Evolutionary conservation across 257 asterid genomes (phyloP).

Genomic region (Petrea volubilis): DNA sequence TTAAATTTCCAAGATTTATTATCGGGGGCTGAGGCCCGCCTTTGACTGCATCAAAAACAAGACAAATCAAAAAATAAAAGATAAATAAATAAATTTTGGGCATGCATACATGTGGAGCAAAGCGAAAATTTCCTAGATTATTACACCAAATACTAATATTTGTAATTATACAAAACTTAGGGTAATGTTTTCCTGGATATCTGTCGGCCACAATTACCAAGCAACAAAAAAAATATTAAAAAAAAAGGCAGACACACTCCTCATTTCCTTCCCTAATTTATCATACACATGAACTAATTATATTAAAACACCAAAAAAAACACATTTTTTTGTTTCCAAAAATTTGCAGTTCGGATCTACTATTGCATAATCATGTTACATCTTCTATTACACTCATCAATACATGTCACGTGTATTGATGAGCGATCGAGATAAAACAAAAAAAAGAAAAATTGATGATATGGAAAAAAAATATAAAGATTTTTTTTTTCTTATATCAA

Average conservation of each 20-base stretch:
- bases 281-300: background rate
- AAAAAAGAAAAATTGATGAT: too few species aligned
- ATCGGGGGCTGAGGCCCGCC: conserved; percentile 13
- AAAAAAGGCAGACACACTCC: conserved; percentile 45
- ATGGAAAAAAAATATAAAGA: too few species aligned
- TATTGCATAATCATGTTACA: too few species aligned
- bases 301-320: background rate
- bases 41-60: conserved; percentile 35
- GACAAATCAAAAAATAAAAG: background rate
- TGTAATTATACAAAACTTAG: conserved; percentile 35
- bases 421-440: too few species aligned
- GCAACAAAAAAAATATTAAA: too few species aligned
- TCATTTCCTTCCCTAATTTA: conserved; percentile 37
- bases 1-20: background rate
- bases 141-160: conserved; percentile 18
- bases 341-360: conserved; percentile 14
- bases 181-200: conserved; percentile 14
- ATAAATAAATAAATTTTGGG: background rate
- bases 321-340: background rate
- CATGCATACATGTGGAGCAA: conserved; percentile 9
- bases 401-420: too few species aligned
- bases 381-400: too few species aligned
- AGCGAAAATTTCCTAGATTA: conserved; percentile 22
- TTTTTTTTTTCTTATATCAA: too few species aligned
- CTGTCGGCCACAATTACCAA: conserved; percentile 59